Base-by-base conservation (phyloP, 2,329 filamentous ascomycete species). In the Drechslera avenae region DNA sequence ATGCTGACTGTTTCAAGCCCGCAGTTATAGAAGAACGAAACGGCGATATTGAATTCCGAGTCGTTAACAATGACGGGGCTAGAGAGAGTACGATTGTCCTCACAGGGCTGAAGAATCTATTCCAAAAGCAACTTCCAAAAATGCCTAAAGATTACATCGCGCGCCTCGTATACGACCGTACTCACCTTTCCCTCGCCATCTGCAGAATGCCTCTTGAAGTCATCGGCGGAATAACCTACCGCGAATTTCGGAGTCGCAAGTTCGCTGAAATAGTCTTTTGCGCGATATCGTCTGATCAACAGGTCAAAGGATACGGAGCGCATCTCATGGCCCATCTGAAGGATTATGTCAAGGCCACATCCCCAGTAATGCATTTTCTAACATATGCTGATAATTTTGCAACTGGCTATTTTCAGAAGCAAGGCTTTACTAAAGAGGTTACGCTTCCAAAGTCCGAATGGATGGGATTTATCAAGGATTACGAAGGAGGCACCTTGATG, bases 391-490 rank as follows among this genome's bases (percentile, higher is more conserved):
- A 99, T 73, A 97, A 99, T 73, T 97, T 97, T 69, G 93, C 93
- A 30, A 97, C 96, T 61, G 94, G 94, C 12, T 99, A 97, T 73
- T 99, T 99, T 76, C 96, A 97, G 75, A 99, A 99, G 73, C 93
- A 97, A 73, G 93, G 93, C 0, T 99, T 99, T 69, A 97, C 93
- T 1, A 97, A 97, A 73, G 92, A 99, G 65, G 97, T 99, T 57
- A 96, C 91, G 0, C 84, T 99, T 0, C 89, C 93, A 52, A 88
- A 86, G 64, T 86, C 87, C 1, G 86, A 91, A 2, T 97, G 93
- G 93, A 97, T 97, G 93, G 94, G 94, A 2, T 99, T 97, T 67
- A 99, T 99, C 78, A 99, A 99, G 73, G 93, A 99, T 72, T 99
- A 99, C 73, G 93, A 97, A 75, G 93, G 93, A 48, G 93, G 94